A percentile compares a stretch with the other conserved stretches of the same genome.
These are phyloP conservation scores for Alternaria novae-zelandiae DNA, from an alignment of 2,329 filamentous ascomycete genomes.

Conservation along the genomic window DNA sequence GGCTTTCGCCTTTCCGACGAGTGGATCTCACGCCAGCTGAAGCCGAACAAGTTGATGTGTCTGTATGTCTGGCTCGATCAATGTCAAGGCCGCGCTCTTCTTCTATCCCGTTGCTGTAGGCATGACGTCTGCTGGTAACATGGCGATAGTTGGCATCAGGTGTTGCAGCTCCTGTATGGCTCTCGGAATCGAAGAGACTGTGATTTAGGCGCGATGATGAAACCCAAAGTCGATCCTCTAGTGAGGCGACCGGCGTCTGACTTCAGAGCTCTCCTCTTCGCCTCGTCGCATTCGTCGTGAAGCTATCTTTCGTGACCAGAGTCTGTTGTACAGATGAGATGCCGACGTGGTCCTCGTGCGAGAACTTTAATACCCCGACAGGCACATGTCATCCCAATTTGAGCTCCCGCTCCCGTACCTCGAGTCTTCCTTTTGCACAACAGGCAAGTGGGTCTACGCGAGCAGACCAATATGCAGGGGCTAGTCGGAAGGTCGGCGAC, in stretches of 20 bases:
- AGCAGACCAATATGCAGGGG: constrained; percentile 31
- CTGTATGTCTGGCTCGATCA: constrained; percentile 54
- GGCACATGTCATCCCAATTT: constrained; percentile 75
- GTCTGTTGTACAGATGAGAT: constrained; percentile 73
- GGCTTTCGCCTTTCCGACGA: constrained; percentile 63
- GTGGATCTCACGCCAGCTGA: constrained; percentile 53
- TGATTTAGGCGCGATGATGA: constrained; percentile 39
- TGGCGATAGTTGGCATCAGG: constrained; percentile 41
- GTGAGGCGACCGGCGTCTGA: constrained; percentile 58
- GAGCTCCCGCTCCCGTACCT: constrained; percentile 54
- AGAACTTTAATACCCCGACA: constrained; percentile 72
- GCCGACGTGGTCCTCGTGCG: constrained; percentile 78
- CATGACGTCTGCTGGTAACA: constrained; percentile 37
- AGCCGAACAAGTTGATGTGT: constrained; percentile 40
- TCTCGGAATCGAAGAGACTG: constrained; percentile 12
- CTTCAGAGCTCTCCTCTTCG: constrained; percentile 57
- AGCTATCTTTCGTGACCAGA: constrained; percentile 69
- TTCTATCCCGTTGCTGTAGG: constrained; percentile 31
- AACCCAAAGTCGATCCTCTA: constrained; percentile 60
- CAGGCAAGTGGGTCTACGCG: constrained; percentile 23
- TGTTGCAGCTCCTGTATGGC: constrained; percentile 42
- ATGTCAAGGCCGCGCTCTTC: constrained; percentile 49
- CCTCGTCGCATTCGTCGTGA: constrained; percentile 49
- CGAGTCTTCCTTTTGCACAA: constrained; percentile 50
- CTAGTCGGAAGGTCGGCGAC: constrained; percentile 74